Evolutionary conservation across 2,329 filamentous ascomycete species (phyloP).

Genomic region (Metarhizium robertsii): DNA sequence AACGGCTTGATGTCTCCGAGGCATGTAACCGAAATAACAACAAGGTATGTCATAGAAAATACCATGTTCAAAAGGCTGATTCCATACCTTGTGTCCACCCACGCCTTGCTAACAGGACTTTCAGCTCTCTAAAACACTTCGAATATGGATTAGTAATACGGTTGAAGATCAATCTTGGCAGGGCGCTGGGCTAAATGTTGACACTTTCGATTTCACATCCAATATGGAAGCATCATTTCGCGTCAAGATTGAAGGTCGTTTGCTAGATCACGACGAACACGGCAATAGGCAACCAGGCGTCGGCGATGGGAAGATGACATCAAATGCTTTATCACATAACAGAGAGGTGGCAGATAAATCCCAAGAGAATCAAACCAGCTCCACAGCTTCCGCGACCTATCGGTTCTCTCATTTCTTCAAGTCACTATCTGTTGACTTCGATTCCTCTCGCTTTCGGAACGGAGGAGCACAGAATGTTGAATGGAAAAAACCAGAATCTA

Average conservation of each 20-base stretch:
- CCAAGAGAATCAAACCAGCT: constrained; percentile 41
- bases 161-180: constrained; percentile 95
- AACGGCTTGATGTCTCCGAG: constrained; percentile 67
- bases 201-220: constrained; percentile 74
- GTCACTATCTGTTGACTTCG: constrained; percentile 65
- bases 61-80: neutral
- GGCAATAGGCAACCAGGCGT: neutral
- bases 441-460: constrained; percentile 49
- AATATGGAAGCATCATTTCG: constrained; percentile 72
- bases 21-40: constrained; percentile 43
- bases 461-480: constrained; percentile 54
- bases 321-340: too few species aligned
- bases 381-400: constrained; percentile 21
- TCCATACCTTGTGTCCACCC: neutral
- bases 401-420: constrained; percentile 76
- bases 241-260: constrained; percentile 82
- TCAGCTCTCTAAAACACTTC: constrained; percentile 71
- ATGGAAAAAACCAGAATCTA: constrained; percentile 74
- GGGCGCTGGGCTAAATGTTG: constrained; percentile 54
- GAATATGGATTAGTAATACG: constrained; percentile 92
- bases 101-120: constrained; percentile 6
- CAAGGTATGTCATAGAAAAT: constrained; percentile 39
- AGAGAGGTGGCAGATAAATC: neutral
- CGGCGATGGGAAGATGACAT: neutral
- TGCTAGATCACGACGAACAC: constrained; percentile 61